A percentile compares a stretch with the other conserved stretches of the same genome.
Conservation (phyloP, 23 red algal genomes). For the Gracilaria vermiculophylla region DNA sequence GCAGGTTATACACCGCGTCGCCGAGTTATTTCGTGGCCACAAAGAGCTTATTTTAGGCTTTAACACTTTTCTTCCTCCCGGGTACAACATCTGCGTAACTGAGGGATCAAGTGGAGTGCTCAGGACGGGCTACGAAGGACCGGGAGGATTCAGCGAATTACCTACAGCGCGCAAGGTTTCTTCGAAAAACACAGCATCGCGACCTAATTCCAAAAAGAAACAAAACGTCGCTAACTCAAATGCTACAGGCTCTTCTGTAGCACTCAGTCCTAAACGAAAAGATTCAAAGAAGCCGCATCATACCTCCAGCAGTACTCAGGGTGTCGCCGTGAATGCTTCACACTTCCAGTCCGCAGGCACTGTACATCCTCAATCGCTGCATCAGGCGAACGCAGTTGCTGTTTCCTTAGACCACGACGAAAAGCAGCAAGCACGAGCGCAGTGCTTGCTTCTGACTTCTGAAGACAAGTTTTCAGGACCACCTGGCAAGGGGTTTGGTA, state of each 20-base stretch:
- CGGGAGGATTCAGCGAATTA: constrained; percentile 62
- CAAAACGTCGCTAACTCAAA: constrained; percentile 17
- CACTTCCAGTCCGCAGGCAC: background rate
- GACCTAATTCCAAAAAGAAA: constrained; percentile 27
- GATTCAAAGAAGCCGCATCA: constrained; percentile 37
- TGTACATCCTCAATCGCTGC: background rate
- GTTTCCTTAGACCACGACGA: background rate
- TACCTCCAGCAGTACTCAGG: background rate
- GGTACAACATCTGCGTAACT: constrained; percentile 89
- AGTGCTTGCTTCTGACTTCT: background rate
- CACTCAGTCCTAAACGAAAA: constrained; percentile 32
- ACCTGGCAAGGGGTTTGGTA: background rate
- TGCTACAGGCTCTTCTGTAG: constrained; percentile 21
- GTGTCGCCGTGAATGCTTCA: background rate
- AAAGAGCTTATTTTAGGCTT: constrained; percentile 94
- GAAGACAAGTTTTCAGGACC: background rate
- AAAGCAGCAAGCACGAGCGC: background rate
- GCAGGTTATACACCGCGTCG: constrained; percentile 89
- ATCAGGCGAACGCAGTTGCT: background rate
- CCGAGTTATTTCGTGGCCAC: constrained; percentile 90
- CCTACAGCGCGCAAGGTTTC: background rate
- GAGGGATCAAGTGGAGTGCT: constrained; percentile 69
- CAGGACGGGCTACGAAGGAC: constrained; percentile 55
- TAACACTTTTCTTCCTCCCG: constrained; percentile 97
- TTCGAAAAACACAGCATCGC: constrained; percentile 9